Base-by-base conservation (phyloP, 805 yeast species). In the Starmerella tilneyi region DNA sequence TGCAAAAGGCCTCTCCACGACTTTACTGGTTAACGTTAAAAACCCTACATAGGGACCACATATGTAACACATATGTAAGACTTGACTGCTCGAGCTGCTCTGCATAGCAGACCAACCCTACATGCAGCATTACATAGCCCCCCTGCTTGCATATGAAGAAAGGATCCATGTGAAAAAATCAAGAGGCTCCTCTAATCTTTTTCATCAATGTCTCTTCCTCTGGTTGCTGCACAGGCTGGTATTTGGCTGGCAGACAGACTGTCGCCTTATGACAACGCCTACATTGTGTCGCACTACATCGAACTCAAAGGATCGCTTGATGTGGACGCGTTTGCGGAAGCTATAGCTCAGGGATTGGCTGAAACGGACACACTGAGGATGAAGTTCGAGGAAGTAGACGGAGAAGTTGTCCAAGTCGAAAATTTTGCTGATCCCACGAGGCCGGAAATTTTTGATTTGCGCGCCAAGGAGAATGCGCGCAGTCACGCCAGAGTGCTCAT, bases 141-240 rank as follows among this genome's bases (percentile, higher is more conserved):
- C n/a, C n/a, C n/a, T n/a, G n/a, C n/a, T n/a, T n/a, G n/a, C n/a
- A n/a, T n/a, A n/a, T n/a, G n/a, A n/a, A n/a, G n/a, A n/a, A n/a
- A n/a, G n/a, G n/a, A n/a, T n/a, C n/a, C 16, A 20, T n/a, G 9
- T 13, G 9, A 17, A 27, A 11, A 30, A n/a, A 15, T 13, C 23
- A 5, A 21, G 15, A 15, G 5, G 12, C 6, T 9, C 19, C 17
- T 24, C 17, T 20, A 24, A 26, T 31, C 36, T 32, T 13, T 32
- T 32, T 11, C 37, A 31, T 42, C 40, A 37, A 22, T 36, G 33
- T 21, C 34, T 15, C 39, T 43, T 2, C 47, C 52, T n/a, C 27
- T 49, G 24, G 22, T 49, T 9, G 52, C 49, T 8, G 52, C 52
- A 5, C 52, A 49, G 36, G 49, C 49, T 9, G 52, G 52, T 9